Base-by-base conservation (phyloP, 805 yeast species). In the Metschnikowia anglica region DNA sequence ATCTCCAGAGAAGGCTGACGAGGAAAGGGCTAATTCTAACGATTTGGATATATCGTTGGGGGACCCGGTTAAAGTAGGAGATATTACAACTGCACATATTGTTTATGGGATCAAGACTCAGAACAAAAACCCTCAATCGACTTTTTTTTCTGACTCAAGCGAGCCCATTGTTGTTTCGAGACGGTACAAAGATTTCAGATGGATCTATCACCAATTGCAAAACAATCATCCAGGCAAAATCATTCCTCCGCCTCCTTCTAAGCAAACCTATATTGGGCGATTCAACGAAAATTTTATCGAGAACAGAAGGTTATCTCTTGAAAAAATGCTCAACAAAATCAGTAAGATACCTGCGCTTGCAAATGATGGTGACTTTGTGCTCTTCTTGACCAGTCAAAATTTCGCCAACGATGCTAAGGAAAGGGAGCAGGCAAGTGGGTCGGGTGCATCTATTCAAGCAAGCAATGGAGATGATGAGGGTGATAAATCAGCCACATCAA, bases 41-140 rank as follows among this genome's bases (percentile, higher is more conserved):
- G 61, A 66, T 13, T 74, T 86, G 47, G 80, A 77, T 3, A 83
- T 90, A 27, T 63, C 80, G 1, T 96, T 90, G 10, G 91, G 91
- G 2, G 97, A 90, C 61, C 98, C 98, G 0, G 75, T 81, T 52
- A 88, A 87, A 60, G 90, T 93, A 4, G 96, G 97, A 3, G 99
- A 93, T 51, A 65, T 90, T 34, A 81, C 98, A 0, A 79, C 83
- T 31, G 85, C 95, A 1, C 96, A 93, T 61, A 86, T 91, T 2
- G 95, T 86, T 5, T 93, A 91, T 62, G 77, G 85, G 2, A 87
- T 93, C 17, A 76, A 76, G 25, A 80, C 95, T 12, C 74, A 64
- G 37, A 75, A 87, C 7, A 69, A 72, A 37, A 74, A 77, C 10
- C 62, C 64, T 1, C 53, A 66, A 3, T 48, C 69, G 11, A 52